Base-by-base conservation (phyloP, 116 monocot genomes). In the Cymodocea nodosa region DNA sequence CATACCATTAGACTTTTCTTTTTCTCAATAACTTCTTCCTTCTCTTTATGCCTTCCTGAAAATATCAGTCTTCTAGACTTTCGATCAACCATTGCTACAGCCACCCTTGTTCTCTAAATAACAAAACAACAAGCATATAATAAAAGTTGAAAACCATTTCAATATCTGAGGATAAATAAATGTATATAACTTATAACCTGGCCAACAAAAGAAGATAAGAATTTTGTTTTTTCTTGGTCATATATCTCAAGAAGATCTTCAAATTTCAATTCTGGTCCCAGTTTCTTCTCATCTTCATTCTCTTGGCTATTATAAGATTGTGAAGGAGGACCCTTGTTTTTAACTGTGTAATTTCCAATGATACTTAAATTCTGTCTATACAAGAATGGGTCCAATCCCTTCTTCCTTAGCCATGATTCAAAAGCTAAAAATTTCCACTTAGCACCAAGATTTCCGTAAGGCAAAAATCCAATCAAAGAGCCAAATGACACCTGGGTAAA, bases 351-450 rank as follows among this genome's bases (percentile, higher is more conserved):
- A 76, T 53, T 82, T 52, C 85, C 76, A 24, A 78, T 30, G 63
- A 81, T 76, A 51, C 87, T 73, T 64, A 97, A 61, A 70, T 87
- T 82, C 62, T 83, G 80, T 68, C 79, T 76, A 73, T 90, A 87
- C 16, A 76, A 51, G 2, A 80, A 76, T 51, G 87, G 87, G 55
- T 95, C 79, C 51, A 87, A 66, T 52, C 91, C 91, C 54, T 85
- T 97, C 75, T 76, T 76, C 52, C 85, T 81, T 64, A 95, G 71
- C 95, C 95, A 95, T 40, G 95, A 87, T 68, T 97, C 91, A 83
- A 97, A 90, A 70, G 91, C 87, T 72, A 83, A 78, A 74, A 83
- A 97, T 78, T 85, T 90, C 87, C 87, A 97, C 66, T 78, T 90
- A 34, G 85, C 66, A 67, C 87, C 75, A 73, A 97, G 72, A 78